Base-by-base conservation (phyloP, 73 alveolate genomes). In the Paramecium caudatum region DNA sequence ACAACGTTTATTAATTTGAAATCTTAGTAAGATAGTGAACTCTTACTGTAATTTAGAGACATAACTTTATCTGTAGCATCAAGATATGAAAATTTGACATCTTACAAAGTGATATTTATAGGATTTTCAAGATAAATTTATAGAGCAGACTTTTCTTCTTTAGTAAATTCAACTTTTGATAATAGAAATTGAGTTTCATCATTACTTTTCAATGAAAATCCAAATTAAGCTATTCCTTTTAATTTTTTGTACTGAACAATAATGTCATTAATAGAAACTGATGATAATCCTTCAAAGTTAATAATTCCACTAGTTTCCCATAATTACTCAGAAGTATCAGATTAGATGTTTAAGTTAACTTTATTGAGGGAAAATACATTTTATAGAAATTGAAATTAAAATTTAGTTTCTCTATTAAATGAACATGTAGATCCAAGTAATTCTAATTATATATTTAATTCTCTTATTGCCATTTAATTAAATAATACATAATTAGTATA, bases 331-430 rank as follows among this genome's bases (percentile, higher is more conserved):
- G 37, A 5, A 12, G 6, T 6, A 9, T 62, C 61, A 2, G 8
- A 7, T 4, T 65, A 25, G 2, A 65, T 65, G 7, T 13, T 32
- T 33, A 65, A 65, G 16, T 30, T 65, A 30, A 65, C 83, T 32
- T 19, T 74, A 10, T 74, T 8, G 36, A 74, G 43, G 9, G 88
- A 37, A 15, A 4, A 74, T 45, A 74, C 88, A 74, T 74, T 74
- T 21, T 37, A 27, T 13, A 45, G 45, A 74, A 74, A 74, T 10
- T 45, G 25, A 19, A 45, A 43, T 21, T 36, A 5, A 16, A 74
- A 41, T 21, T 39, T 8, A 21, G 88, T 13, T 74, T 30, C 43
- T 43, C 43, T 74, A 36, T 74, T 39, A 47, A 74, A 74, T 27
- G 17, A 0, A 21, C 88, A 74, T 4, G 2, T 1, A 1, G 30